These are phyloP conservation scores for Ophiostoma australiae DNA, from an alignment of 2,329 filamentous ascomycete genomes.

Conservation along the genomic window DNA sequence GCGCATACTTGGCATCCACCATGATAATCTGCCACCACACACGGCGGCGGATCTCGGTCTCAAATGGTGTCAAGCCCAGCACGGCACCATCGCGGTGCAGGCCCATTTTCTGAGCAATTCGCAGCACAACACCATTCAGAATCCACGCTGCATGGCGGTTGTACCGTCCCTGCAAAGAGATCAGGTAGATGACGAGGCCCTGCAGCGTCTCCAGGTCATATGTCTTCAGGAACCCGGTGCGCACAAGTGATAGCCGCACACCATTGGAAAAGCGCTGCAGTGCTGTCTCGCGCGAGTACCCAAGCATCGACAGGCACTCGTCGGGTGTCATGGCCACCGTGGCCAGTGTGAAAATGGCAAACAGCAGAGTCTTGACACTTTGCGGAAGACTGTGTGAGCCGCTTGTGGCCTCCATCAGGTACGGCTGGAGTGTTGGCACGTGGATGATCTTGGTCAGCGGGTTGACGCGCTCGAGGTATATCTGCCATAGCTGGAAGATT, in stretches of 20 bases:
- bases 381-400: conserved; percentile 52
- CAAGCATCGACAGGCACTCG: conserved; percentile 52
- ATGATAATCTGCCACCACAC: conserved; percentile 63
- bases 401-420: conserved; percentile 58
- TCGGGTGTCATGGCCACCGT: conserved; percentile 50
- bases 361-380: conserved; percentile 57
- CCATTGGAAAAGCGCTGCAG: conserved; percentile 50
- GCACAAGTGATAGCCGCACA: conserved; percentile 46
- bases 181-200: conserved; percentile 54
- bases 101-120: conserved; percentile 64
- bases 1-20: conserved; percentile 52
- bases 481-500: conserved; percentile 68
- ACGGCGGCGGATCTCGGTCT: conserved; percentile 62
- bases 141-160: conserved; percentile 58
- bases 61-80: conserved; percentile 55
- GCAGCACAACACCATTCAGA: conserved; percentile 55
- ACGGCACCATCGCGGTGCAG: conserved; percentile 58
- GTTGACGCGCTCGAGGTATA: conserved; percentile 69
- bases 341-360: conserved; percentile 61
- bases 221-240: conserved; percentile 53
- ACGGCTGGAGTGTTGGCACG: conserved; percentile 61
- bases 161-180: conserved; percentile 54
- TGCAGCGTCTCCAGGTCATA: conserved; percentile 56
- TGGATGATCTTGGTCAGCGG: conserved; percentile 69
- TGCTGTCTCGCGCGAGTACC: conserved; percentile 46